Conservation (phyloP, 768 basidiomycete species). For the Chalciporus sphaerocephalus region DNA sequence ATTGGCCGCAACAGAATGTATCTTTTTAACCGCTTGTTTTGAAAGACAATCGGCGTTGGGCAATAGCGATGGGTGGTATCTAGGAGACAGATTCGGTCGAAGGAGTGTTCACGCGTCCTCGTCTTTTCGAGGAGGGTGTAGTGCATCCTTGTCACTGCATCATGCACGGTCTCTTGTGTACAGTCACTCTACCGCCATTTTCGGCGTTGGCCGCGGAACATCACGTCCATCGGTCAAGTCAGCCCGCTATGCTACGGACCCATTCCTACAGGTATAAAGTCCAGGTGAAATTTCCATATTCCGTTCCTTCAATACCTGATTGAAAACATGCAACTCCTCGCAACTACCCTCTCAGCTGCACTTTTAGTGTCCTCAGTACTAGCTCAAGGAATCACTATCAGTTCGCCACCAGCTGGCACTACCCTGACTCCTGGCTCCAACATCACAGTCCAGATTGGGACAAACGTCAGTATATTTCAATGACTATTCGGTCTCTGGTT, state of each 20-base stretch:
- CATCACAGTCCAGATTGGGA: slow-evolving; percentile 40
- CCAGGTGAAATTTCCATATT: neutral
- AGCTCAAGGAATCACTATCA: slow-evolving; percentile 1
- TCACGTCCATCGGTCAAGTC: too few species aligned
- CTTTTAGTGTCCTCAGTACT: neutral
- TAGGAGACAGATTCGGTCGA: too few species aligned
- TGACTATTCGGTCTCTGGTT: neutral
- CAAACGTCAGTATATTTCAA: slow-evolving; percentile 33
- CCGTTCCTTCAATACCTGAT: neutral
- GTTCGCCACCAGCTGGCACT: slow-evolving; percentile 19
- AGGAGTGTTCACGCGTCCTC: too few species aligned
- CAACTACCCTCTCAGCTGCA: neutral
- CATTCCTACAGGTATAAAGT: neutral
- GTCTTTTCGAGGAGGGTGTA: too few species aligned
- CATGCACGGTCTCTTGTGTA: too few species aligned
- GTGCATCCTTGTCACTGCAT: too few species aligned
- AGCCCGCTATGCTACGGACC: neutral
- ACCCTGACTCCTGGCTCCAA: slow-evolving; percentile 33
- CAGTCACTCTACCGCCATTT: too few species aligned
- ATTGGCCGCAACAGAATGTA: too few species aligned
- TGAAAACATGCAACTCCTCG: neutral
- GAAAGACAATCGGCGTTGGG: too few species aligned
- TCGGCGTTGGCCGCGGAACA: too few species aligned
- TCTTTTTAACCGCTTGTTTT: too few species aligned
- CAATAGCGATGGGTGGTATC: too few species aligned